Conservation (phyloP, 2,329 filamentous ascomycete species). For the Pseudocercospora fijiensis region DNA sequence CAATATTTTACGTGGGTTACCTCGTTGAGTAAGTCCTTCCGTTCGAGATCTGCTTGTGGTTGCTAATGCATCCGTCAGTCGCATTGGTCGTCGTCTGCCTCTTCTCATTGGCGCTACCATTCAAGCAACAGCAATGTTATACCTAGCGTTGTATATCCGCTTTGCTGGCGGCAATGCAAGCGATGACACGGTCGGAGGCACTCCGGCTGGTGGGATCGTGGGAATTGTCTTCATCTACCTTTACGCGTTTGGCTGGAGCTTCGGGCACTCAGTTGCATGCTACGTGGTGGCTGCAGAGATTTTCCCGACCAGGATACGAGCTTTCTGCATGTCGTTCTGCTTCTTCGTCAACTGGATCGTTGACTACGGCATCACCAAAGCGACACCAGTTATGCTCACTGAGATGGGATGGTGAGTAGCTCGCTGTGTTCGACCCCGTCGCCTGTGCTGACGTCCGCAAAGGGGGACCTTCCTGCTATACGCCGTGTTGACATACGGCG, state of each 20-base stretch:
- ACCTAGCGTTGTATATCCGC: slow-evolving; percentile 24
- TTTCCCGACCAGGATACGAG: slow-evolving; percentile 24
- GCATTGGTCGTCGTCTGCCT: slow-evolving; percentile 24
- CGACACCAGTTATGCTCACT: slow-evolving; percentile 24
- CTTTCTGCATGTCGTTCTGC: slow-evolving; percentile 27
- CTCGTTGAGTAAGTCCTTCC: slow-evolving; percentile 15
- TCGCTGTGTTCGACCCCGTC: not conserved
- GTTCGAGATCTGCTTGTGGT: not conserved
- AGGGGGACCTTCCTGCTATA: slow-evolving; percentile 25
- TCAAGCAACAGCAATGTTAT: slow-evolving; percentile 24
- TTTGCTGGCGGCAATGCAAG: slow-evolving; percentile 12
- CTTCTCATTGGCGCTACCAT: slow-evolving; percentile 23
- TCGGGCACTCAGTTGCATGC: slow-evolving; percentile 24
- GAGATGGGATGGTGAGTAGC: slow-evolving; percentile 18
- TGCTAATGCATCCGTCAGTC: not conserved
- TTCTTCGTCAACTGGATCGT: slow-evolving; percentile 30
- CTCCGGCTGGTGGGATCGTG: slow-evolving; percentile 23
- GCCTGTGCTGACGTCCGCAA: slow-evolving; percentile 6
- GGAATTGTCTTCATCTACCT: slow-evolving; percentile 24
- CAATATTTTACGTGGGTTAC: slow-evolving; percentile 25
- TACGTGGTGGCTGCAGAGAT: slow-evolving; percentile 27
- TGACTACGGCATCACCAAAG: slow-evolving; percentile 25
- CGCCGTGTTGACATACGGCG: slow-evolving; percentile 22
- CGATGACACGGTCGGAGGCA: slow-evolving; percentile 12
- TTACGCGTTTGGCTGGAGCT: slow-evolving; percentile 26